Evolutionary conservation across 2,329 filamentous ascomycete genomes (phyloP).

Genomic region (Apiospora hydei): DNA sequence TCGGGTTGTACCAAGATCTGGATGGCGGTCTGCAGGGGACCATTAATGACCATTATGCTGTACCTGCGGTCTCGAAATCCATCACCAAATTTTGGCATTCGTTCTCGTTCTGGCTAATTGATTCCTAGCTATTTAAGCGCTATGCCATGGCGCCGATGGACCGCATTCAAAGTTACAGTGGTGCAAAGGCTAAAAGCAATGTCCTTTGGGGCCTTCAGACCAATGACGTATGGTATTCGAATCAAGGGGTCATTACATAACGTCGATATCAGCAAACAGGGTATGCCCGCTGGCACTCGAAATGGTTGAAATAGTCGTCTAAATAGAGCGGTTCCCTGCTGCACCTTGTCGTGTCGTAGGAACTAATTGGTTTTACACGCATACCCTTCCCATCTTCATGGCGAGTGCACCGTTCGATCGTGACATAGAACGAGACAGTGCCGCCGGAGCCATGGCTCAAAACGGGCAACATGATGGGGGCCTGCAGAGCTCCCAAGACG

Average conservation of each 20-base stretch:
- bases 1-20: conserved; percentile 7
- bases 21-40: background rate
- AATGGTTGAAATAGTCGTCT: background rate
- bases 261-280: background rate
- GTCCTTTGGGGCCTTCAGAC: background rate
- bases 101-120: background rate
- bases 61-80: background rate
- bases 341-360: background rate
- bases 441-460: conserved; percentile 33
- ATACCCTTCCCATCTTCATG: conserved; percentile 1
- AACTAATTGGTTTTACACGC: background rate
- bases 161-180: background rate
- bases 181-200: background rate
- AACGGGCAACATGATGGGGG: conserved; percentile 28
- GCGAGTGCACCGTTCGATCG: conserved; percentile 27
- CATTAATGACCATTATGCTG: background rate
- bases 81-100: background rate
- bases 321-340: background rate
- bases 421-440: conserved; percentile 34
- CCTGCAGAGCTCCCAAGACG: conserved; percentile 28
- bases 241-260: conserved; percentile 22
- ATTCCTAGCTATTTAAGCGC: too few species aligned
- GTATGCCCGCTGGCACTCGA: background rate
- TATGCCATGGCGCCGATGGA: background rate
- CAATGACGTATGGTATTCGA: conserved; percentile 23